These are phyloP conservation scores for Combretum micranthum DNA, from an alignment of 345 rosid species.

Conservation along the genomic window DNA sequence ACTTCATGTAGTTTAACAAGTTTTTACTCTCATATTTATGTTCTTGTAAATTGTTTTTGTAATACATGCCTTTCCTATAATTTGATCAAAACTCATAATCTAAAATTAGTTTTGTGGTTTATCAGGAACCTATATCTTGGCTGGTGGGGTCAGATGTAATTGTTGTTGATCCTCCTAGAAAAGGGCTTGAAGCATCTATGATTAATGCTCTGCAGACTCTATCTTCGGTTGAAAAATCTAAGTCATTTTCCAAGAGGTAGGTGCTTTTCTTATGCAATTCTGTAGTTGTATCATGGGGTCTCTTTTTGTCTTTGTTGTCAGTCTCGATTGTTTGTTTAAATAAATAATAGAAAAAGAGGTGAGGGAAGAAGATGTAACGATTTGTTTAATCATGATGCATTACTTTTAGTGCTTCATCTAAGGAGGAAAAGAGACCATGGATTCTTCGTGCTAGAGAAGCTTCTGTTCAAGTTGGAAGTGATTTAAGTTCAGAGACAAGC, in stretches of 20 bases:
- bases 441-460: constrained; percentile 75
- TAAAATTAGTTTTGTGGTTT: not conserved
- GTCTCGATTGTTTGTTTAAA: not conserved
- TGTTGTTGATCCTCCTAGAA: constrained; percentile 93
- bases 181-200: constrained; percentile 75
- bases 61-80: not conserved
- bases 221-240: constrained; percentile 39
- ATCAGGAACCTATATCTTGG: constrained; percentile 87
- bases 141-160: constrained; percentile 82
- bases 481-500: constrained; percentile 29
- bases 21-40: not conserved
- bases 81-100: not conserved
- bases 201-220: constrained; percentile 52
- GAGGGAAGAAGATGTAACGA: not conserved
- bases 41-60: not conserved
- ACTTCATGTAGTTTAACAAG: not conserved
- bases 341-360: no score
- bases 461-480: constrained; percentile 57
- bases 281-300: not conserved
- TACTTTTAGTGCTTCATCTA: constrained; percentile 32
- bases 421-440: constrained; percentile 98
- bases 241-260: constrained; percentile 45
- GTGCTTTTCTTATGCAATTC: constrained; percentile 10
- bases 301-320: not conserved
- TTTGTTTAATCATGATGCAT: constrained; percentile 6